phyloP scores from a whole-genome alignment of 805 yeast species.

The Saccharomycopsis sp. region DNA sequence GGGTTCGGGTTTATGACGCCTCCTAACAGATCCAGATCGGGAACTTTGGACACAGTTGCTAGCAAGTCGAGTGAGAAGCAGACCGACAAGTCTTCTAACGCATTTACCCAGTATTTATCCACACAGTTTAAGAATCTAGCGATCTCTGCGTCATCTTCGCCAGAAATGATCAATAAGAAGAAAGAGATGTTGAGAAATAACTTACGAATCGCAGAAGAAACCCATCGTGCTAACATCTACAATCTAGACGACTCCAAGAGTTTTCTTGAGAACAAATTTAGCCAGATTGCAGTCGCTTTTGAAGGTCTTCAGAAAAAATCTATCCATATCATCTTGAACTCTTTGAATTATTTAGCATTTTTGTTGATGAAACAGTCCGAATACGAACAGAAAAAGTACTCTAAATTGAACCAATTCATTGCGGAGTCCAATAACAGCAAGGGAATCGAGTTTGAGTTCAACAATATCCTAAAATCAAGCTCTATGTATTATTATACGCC shows the following conservation, averaged over 20 bases:
- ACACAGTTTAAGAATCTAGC: slow-evolving; percentile 17
- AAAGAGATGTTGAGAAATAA: slow-evolving; percentile 12
- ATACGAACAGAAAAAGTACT: slow-evolving; percentile 20
- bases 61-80: background rate
- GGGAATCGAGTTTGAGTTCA: slow-evolving; percentile 13
- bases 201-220: slow-evolving; percentile 11
- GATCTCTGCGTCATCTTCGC: slow-evolving; percentile 7
- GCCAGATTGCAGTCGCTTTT: slow-evolving; percentile 4
- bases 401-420: slow-evolving; percentile 11
- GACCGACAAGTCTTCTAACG: slow-evolving; percentile 2
- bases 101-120: slow-evolving; percentile 11
- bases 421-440: slow-evolving; percentile 14
- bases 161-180: slow-evolving; percentile 9
- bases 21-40: slow-evolving; percentile 11
- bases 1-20: slow-evolving; percentile 10
- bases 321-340: slow-evolving; percentile 9
- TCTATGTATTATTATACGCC: slow-evolving; percentile 19
- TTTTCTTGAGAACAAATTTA: slow-evolving; percentile 11
- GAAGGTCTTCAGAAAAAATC: slow-evolving; percentile 14
- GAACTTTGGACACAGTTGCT: background rate
- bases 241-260: slow-evolving; percentile 5
- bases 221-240: slow-evolving; percentile 1
- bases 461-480: slow-evolving; percentile 3
- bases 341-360: slow-evolving; percentile 20
- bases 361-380: slow-evolving; percentile 21